A percentile compares a stretch with the other conserved stretches of the same genome.
These are phyloP conservation scores for Primulina tabacum DNA, from an alignment of 257 asterid genomes.

Conservation along the genomic window DNA sequence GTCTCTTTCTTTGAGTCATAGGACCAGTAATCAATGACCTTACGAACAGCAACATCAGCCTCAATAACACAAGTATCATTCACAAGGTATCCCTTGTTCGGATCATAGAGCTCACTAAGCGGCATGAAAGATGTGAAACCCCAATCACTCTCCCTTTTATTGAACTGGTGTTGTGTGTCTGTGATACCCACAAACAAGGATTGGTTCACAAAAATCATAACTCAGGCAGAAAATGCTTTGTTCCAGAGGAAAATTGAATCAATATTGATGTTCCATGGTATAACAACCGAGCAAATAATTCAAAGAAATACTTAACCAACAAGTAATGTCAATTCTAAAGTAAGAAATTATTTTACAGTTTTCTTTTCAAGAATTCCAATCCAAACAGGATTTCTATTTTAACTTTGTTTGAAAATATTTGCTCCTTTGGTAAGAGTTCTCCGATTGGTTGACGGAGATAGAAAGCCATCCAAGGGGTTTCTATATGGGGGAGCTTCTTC, in stretches of 20 bases:
- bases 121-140: constrained; percentile 98
- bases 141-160: constrained; percentile 97
- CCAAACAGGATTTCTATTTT: constrained; percentile 2
- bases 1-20: constrained; percentile 98
- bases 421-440: too few species aligned
- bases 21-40: constrained; percentile 88
- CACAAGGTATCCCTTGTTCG: constrained; percentile 79
- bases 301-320: constrained; percentile 8
- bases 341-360: constrained; percentile 4
- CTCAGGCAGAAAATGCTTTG: constrained; percentile 17
- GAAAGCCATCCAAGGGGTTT: too few species aligned
- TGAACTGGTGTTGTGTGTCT: constrained; percentile 97
- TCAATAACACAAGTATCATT: constrained; percentile 78
- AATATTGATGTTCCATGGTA: constrained; percentile 16
- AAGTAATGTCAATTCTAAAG: constrained; percentile 2
- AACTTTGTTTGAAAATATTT: too few species aligned
- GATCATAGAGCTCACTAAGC: constrained; percentile 87
- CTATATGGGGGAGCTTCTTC: too few species aligned
- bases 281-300: constrained; percentile 6
- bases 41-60: constrained; percentile 97
- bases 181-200: constrained; percentile 33
- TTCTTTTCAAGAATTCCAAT: constrained; percentile 1
- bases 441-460: too few species aligned
- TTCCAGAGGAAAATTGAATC: constrained; percentile 4
- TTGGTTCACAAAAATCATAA: constrained; percentile 23